Conservation (phyloP, 129 eudicot species). For the Deinandra increscens region DNA sequence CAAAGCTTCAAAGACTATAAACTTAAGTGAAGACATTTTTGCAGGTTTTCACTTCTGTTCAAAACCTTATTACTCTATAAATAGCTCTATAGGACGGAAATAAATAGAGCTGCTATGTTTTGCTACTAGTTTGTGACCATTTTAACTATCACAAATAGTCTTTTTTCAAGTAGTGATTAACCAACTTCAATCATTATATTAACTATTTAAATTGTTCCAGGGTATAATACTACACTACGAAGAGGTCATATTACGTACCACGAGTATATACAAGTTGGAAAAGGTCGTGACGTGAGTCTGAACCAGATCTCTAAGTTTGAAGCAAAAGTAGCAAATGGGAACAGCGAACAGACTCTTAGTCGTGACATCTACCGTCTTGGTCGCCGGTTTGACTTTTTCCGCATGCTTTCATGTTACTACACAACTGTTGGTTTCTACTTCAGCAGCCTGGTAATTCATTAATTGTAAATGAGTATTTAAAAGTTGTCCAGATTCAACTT, state of each 20-base stretch:
- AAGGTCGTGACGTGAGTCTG: conserved; percentile 97
- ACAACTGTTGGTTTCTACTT: conserved; percentile 91
- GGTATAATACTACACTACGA: conserved; percentile 77
- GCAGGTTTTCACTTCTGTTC: conserved; percentile 45
- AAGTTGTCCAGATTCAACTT: no score
- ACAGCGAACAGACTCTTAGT: conserved; percentile 89
- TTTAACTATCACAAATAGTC: no score
- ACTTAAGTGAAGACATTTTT: conserved; percentile 93
- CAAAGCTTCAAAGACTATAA: conserved; percentile 92
- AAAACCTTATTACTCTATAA: no score
- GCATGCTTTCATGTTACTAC: conserved; percentile 94
- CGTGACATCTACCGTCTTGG: conserved; percentile 97
- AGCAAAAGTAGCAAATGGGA: conserved; percentile 96
- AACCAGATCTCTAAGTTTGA: conserved; percentile 92
- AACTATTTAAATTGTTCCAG: conserved; percentile 30
- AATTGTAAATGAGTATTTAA: background rate
- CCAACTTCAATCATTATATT: conserved; percentile 2
- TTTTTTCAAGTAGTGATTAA: no score
- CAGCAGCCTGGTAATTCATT: conserved; percentile 76
- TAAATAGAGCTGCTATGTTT: no score
- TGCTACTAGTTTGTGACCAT: no score
- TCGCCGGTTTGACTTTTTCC: conserved; percentile 90
- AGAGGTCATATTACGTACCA: conserved; percentile 81
- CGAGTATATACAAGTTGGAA: conserved; percentile 97
- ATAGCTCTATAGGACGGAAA: no score